Percentiles rank a stretch among this genome's conserved stretches.
phyloP scores from a whole-genome alignment of 345 rosid species.

The Ceriops tagal region DNA sequence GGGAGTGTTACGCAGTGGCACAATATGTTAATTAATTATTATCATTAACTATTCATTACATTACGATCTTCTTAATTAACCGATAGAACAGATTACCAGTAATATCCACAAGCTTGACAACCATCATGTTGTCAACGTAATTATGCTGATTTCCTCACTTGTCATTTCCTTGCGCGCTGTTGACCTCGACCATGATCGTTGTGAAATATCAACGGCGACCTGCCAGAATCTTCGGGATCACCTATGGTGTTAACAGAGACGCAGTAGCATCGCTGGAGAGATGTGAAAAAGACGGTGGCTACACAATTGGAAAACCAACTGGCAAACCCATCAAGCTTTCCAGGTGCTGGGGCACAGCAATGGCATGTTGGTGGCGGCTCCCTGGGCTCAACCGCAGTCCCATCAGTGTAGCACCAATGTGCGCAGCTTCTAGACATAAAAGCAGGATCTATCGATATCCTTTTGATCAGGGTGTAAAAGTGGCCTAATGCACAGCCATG shows the following conservation, averaged over 20 bases:
- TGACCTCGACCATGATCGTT: neutral
- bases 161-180: neutral
- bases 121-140: too few relatives aligned
- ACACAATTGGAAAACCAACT: conserved; percentile 20
- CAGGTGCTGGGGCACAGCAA: conserved; percentile 14
- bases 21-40: too few relatives aligned
- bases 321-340: conserved; percentile 29
- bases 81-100: too few relatives aligned
- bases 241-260: conserved; percentile 33
- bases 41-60: too few relatives aligned
- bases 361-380: neutral
- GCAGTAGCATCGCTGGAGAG: conserved; percentile 42
- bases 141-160: too few relatives aligned
- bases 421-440: conserved; percentile 9
- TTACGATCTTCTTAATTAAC: too few relatives aligned
- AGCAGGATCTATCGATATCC: conserved; percentile 4
- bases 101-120: too few relatives aligned
- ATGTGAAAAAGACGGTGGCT: conserved; percentile 39
- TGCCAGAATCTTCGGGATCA: conserved; percentile 23
- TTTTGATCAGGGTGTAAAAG: neutral
- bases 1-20: too few relatives aligned
- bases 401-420: neutral
- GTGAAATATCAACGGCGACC: conserved; percentile 12
- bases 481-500: neutral
- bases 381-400: neutral